Evolutionary conservation across 306 rosid genomes (phyloP), one percentile per base, ranked within the genome.

Genomic region (Betula pendula): DNA sequence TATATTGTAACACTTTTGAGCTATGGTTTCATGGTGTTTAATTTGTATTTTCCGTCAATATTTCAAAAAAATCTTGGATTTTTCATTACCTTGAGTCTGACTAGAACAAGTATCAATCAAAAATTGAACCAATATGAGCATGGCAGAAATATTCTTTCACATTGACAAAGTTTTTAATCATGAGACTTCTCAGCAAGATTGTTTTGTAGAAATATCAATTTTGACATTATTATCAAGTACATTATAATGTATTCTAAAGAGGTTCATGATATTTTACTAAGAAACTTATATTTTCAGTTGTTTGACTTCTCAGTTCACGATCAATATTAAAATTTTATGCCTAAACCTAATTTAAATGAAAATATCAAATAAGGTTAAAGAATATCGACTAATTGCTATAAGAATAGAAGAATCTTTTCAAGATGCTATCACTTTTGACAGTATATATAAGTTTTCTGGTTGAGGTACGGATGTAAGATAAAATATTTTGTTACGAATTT

Each of bases 151-250:
- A 79, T 63, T 86, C 88, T 79, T 96, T 96, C 82, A 90, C 97
- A 63, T 96, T 91, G 99, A 96, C 82, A 91, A 96, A 81, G 99
- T 92, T 66, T 96, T 96, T 76, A 81, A 60, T 79, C 96, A 96
- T 4, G 90, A 83, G 50, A 90, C 99, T 59, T 87, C 98, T 52
- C 98, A 96, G 79, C 88, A 85, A 40, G 96, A 96, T 49, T 96
- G 92, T 78, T 96, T 96, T 79, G 83, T 82, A 2, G 99, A 96
- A 79, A 87, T 96, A 85, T 92, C 47, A 35, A 33, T 65, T 7
- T 59, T 29, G 42, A 8, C 29, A 25, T 71, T 16, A 71, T 17
- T 44, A 11, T 24, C 13, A 38, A 45, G 47, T 33, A 24, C 65
- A 53, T 43, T 33, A 13, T 13, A 53, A 48, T 47, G 5, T 0